Percentiles rank a stretch among this genome's conserved stretches.
phyloP scores from a whole-genome alignment of 176 grass and related monocot species.

The Poa annua region DNA sequence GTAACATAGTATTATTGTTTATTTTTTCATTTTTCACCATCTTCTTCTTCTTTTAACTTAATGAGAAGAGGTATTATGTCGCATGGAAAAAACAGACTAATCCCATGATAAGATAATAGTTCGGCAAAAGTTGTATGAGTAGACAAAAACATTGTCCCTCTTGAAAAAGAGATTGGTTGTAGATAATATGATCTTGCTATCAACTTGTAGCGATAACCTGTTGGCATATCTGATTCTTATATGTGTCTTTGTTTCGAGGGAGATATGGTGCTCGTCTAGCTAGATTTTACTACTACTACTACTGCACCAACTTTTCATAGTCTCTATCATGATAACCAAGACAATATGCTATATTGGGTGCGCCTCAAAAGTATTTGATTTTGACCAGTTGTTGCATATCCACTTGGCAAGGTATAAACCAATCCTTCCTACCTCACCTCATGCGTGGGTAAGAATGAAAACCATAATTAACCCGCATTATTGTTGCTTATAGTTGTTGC shows the following conservation, averaged over 20 bases:
- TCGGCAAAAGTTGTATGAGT: not conserved
- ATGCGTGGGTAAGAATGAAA: not conserved
- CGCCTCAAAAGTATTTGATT: constrained; percentile 1
- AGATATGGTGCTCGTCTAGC: not conserved
- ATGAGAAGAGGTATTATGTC: too few relatives aligned
- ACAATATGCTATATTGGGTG: not conserved
- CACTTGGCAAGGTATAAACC: not conserved
- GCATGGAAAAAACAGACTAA: too few relatives aligned
- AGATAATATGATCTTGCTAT: constrained; percentile 3
- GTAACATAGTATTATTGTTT: not conserved
- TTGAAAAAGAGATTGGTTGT: not conserved
- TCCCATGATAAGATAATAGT: not conserved
- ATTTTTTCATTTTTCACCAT: too few relatives aligned
- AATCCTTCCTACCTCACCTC: not conserved
- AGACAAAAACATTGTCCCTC: not conserved
- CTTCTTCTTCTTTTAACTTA: too few relatives aligned
- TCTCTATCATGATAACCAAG: constrained; percentile 29
- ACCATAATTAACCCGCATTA: not conserved
- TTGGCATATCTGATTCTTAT: not conserved
- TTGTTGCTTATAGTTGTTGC: not conserved
- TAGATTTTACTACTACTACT: not conserved
- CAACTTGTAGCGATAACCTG: not conserved
- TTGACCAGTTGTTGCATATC: not conserved
- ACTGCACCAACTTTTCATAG: not conserved
- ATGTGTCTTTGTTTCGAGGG: not conserved